These are phyloP conservation scores for Neurospora africana DNA, from an alignment of 495 filamentous ascomycete genomes.

Conservation along the genomic window DNA sequence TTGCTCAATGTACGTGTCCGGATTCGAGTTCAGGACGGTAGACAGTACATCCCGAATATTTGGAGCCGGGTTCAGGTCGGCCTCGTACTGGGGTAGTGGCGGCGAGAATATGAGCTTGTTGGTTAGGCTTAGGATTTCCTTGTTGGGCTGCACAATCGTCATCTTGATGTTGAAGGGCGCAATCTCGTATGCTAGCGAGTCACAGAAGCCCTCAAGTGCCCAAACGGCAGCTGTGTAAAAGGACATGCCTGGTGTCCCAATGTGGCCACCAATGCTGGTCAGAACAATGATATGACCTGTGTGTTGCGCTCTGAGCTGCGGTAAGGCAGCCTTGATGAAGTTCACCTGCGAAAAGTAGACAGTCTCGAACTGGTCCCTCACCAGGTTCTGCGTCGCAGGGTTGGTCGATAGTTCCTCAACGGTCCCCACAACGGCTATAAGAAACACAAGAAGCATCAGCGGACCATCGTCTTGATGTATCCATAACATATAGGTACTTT, in stretches of 20 bases:
- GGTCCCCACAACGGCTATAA: constrained; percentile 70
- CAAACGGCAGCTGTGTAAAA: constrained; percentile 88
- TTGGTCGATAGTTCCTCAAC: constrained; percentile 79
- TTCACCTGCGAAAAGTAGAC: constrained; percentile 94
- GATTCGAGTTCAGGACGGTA: constrained; percentile 52
- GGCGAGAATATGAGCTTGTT: constrained; percentile 79
- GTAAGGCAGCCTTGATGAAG: constrained; percentile 82
- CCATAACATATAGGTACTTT: neutral
- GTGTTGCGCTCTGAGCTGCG: constrained; percentile 64
- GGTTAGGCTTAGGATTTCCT: constrained; percentile 73
- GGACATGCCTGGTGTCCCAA: constrained; percentile 83
- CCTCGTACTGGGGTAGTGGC: constrained; percentile 60
- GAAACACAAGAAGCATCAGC: neutral
- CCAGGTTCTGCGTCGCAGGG: constrained; percentile 61
- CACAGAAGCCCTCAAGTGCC: constrained; percentile 96
- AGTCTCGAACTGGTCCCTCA: constrained; percentile 84
- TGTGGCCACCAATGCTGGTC: constrained; percentile 81
- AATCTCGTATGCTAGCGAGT: constrained; percentile 92
- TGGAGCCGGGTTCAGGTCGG: constrained; percentile 64
- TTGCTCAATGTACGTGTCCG: constrained; percentile 39
- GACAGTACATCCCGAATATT: constrained; percentile 70
- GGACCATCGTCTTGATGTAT: neutral
- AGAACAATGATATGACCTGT: constrained; percentile 84
- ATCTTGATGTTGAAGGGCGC: constrained; percentile 96
- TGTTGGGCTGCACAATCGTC: constrained; percentile 81